A percentile compares a stretch with the other conserved stretches of the same genome.
These are phyloP conservation scores for Patellaria atrata DNA, from an alignment of 495 filamentous ascomycete genomes.

Conservation along the genomic window DNA sequence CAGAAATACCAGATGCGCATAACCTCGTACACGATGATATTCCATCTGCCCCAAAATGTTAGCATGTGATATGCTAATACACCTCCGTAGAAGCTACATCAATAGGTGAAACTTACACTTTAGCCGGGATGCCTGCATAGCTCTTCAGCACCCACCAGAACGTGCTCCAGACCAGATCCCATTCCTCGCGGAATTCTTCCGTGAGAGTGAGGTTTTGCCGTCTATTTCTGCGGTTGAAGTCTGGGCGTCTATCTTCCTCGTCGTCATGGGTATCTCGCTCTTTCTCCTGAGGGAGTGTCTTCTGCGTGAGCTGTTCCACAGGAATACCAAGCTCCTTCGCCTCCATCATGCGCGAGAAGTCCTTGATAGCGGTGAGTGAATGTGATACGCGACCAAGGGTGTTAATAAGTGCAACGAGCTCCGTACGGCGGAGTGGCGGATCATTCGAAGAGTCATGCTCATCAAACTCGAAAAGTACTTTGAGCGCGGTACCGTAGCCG, in stretches of 20 bases:
- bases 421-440: constrained; percentile 68
- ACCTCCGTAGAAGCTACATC: too few species aligned
- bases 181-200: constrained; percentile 51
- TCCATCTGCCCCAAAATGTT: constrained; percentile 32
- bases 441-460: constrained; percentile 53
- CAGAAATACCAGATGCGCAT: constrained; percentile 57
- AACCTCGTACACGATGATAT: constrained; percentile 46
- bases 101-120: constrained; percentile 44
- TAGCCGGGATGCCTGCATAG: constrained; percentile 55
- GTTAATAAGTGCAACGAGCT: constrained; percentile 87
- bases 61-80: constrained; percentile 2
- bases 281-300: background rate
- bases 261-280: constrained; percentile 8
- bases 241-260: constrained; percentile 28
- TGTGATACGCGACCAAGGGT: constrained; percentile 76
- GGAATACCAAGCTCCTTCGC: constrained; percentile 21
- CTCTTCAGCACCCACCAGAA: constrained; percentile 48
- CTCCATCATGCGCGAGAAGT: constrained; percentile 59
- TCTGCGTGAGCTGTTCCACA: background rate
- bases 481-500: constrained; percentile 87
- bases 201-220: constrained; percentile 30
- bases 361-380: constrained; percentile 56
- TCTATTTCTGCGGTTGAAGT: constrained; percentile 20
- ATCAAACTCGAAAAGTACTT: constrained; percentile 92
- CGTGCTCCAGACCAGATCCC: constrained; percentile 43